Conservation (phyloP, 2,329 filamentous ascomycete genomes). For the Venturia pyrina region DNA sequence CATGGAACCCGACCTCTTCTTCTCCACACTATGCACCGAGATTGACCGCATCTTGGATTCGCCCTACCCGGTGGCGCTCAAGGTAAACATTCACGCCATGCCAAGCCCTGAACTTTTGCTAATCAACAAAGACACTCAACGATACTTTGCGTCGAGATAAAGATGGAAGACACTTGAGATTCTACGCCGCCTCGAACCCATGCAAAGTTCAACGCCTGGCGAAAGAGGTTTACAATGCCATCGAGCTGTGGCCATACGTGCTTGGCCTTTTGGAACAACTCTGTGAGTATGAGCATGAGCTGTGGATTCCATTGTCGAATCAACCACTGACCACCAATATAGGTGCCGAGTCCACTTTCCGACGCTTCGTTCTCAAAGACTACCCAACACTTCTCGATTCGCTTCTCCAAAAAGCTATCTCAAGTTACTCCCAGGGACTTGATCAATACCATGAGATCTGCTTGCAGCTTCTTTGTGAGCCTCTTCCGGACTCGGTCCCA, state of each 20-base stretch:
- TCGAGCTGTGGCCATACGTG: slow-evolving; percentile 2
- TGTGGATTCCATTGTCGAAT: not conserved
- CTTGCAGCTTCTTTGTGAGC: slow-evolving; percentile 1
- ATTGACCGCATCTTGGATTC: slow-evolving; percentile 38
- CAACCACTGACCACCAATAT: not conserved
- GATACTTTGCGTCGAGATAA: not conserved
- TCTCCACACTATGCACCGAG: slow-evolving; percentile 28
- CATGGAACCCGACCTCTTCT: not conserved
- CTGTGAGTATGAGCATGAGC: not conserved
- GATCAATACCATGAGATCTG: not conserved
- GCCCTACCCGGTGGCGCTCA: slow-evolving; percentile 40
- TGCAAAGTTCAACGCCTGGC: slow-evolving; percentile 4
- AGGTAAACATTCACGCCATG: slow-evolving; percentile 30
- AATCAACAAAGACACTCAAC: slow-evolving; percentile 10
- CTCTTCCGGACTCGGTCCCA: not conserved
- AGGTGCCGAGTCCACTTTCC: not conserved
- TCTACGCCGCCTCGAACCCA: slow-evolving; percentile 5
- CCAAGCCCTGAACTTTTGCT: not conserved
- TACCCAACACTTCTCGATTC: slow-evolving; percentile 3
- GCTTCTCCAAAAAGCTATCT: not conserved
- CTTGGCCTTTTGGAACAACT: not conserved
- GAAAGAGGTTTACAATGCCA: not conserved
- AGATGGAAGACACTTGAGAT: not conserved
- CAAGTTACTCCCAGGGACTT: not conserved
- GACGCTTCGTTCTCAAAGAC: not conserved